These are phyloP conservation scores for Russula compacta DNA, from an alignment of 768 basidiomycete species.

Conservation along the genomic window DNA sequence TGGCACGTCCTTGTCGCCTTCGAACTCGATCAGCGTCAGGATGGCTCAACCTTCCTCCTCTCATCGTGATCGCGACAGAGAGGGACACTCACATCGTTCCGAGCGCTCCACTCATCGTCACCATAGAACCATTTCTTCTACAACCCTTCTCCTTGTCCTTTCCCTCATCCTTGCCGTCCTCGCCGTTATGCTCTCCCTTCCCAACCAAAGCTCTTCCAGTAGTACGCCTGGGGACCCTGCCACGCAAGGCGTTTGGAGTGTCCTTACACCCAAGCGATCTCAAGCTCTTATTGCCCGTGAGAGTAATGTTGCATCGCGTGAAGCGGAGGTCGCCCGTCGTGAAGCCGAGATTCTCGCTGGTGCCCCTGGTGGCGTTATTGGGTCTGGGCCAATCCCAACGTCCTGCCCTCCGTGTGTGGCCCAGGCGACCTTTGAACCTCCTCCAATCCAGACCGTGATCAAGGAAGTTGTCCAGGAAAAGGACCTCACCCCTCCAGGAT, in stretches of 20 bases:
- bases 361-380: slow-evolving; percentile 71
- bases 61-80: slow-evolving; percentile 47
- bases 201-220: slow-evolving; percentile 40
- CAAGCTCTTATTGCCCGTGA: slow-evolving; percentile 75
- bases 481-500: slow-evolving; percentile 69
- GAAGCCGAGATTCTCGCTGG: slow-evolving; percentile 80
- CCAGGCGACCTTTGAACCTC: slow-evolving; percentile 43
- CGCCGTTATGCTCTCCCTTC: slow-evolving; percentile 86
- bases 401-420: slow-evolving; percentile 55
- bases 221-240: slow-evolving; percentile 23
- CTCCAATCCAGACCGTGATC: slow-evolving; percentile 68
- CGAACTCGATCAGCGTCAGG: slow-evolving; percentile 56
- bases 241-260: slow-evolving; percentile 53
- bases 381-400: slow-evolving; percentile 33
- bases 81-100: slow-evolving; percentile 45
- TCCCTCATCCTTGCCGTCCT: slow-evolving; percentile 80
- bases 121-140: slow-evolving; percentile 81
- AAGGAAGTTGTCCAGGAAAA: slow-evolving; percentile 84
- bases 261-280: slow-evolving; percentile 73
- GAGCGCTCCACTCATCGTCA: slow-evolving; percentile 61
- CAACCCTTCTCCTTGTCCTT: slow-evolving; percentile 77
- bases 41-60: slow-evolving; percentile 87
- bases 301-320: slow-evolving; percentile 68
- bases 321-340: slow-evolving; percentile 82
- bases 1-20: slow-evolving; percentile 70